Evolutionary conservation across 108 stramenopile genomes (phyloP).

Genomic region (Skeletonema potamos): DNA sequence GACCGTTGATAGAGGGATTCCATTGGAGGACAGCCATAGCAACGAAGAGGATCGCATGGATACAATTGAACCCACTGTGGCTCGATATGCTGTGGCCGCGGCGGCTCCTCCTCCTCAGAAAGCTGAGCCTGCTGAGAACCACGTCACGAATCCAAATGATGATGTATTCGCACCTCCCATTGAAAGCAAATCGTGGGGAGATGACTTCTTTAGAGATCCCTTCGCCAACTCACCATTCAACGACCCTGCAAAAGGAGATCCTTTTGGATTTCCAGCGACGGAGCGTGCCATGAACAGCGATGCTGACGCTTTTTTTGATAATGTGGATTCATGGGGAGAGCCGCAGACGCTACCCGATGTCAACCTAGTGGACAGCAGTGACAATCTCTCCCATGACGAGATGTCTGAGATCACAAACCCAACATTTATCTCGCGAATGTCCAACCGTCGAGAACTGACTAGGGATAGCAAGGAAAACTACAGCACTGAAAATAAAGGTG

Average conservation of each 20-base stretch:
- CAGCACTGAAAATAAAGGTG: neutral
- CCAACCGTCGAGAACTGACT: neutral
- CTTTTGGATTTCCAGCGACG: conserved; percentile 29
- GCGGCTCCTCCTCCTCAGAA: neutral
- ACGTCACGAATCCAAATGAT: neutral
- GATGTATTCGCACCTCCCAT: neutral
- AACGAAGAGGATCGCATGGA: neutral
- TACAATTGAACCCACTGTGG: neutral
- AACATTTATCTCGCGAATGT: neutral
- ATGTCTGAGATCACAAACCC: neutral
- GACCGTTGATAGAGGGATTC: neutral
- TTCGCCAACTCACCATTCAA: conserved; percentile 26
- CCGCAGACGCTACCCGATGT: neutral
- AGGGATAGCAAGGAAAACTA: conserved; percentile 31
- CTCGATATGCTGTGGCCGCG: neutral
- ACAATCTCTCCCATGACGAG: neutral
- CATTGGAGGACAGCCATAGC: neutral
- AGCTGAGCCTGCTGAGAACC: neutral
- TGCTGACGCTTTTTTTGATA: neutral
- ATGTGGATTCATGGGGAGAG: neutral
- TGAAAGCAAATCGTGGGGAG: conserved; percentile 8
- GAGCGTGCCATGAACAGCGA: neutral
- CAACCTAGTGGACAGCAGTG: neutral
- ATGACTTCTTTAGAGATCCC: conserved; percentile 33
- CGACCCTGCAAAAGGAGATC: conserved; percentile 10